phyloP scores from a whole-genome alignment of 2,329 filamentous ascomycete genomes.

The Monilinia fructigena region DNA sequence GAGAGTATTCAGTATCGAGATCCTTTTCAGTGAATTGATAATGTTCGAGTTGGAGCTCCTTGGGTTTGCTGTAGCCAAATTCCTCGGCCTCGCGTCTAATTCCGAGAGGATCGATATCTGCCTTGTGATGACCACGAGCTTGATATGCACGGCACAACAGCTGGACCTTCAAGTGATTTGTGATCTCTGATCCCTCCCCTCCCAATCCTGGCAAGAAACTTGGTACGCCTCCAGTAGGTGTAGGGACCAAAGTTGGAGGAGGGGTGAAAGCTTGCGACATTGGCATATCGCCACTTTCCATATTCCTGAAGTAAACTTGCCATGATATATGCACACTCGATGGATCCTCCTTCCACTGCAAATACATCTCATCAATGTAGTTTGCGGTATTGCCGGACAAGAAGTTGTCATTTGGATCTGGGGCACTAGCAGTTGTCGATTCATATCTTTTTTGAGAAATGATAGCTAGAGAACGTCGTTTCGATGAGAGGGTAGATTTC shows the following conservation, averaged over 20 bases:
- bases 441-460: slow-evolving; percentile 53
- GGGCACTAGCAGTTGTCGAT: slow-evolving; percentile 54
- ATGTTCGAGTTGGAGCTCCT: slow-evolving; percentile 88
- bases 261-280: slow-evolving; percentile 96
- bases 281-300: slow-evolving; percentile 97
- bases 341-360: slow-evolving; percentile 94
- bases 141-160: slow-evolving; percentile 96
- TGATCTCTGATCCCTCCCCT: slow-evolving; percentile 75
- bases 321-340: slow-evolving; percentile 94
- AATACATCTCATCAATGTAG: slow-evolving; percentile 99
- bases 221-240: slow-evolving; percentile 74
- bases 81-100: slow-evolving; percentile 84
- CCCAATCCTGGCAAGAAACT: slow-evolving; percentile 68
- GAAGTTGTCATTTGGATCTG: slow-evolving; percentile 92
- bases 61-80: slow-evolving; percentile 83
- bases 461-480: slow-evolving; percentile 48
- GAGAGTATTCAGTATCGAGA: slow-evolving; percentile 83
- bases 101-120: slow-evolving; percentile 91
- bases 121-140: slow-evolving; percentile 96
- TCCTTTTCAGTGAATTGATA: slow-evolving; percentile 96
- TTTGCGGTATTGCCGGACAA: slow-evolving; percentile 95
- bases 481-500: slow-evolving; percentile 46
- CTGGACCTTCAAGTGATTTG: slow-evolving; percentile 97
- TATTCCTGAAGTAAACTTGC: slow-evolving; percentile 99
- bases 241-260: slow-evolving; percentile 85